phyloP scores from a whole-genome alignment of 1,284 basidiomycete species.

The Trichosporon faecale region DNA sequence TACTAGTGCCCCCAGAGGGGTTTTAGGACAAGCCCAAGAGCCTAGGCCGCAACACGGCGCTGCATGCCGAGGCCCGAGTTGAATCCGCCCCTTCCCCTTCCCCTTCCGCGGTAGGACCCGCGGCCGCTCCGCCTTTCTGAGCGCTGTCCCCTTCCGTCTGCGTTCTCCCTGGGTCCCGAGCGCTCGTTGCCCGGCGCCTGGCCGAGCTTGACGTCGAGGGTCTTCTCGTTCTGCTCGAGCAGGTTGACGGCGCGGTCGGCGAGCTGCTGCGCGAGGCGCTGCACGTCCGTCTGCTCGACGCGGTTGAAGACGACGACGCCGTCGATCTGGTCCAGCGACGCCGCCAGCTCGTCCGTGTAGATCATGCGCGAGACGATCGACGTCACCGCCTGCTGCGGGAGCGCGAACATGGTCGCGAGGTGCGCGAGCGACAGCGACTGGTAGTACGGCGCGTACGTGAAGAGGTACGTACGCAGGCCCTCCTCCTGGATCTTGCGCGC shows the following conservation, averaged over 20 bases:
- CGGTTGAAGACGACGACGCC: conserved; percentile 86
- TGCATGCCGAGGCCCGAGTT: conserved; percentile 34
- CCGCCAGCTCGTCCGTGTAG: conserved; percentile 93
- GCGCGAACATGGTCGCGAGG: conserved; percentile 81
- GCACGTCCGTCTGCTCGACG: conserved; percentile 81
- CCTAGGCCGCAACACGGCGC: conserved; percentile 32
- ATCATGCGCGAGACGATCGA: conserved; percentile 98
- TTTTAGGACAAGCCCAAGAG: not conserved
- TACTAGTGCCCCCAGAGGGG: not conserved
- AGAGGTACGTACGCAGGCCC: conserved; percentile 92
- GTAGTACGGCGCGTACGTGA: conserved; percentile 97
- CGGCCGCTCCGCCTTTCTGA: conserved; percentile 41
- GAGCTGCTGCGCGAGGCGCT: conserved; percentile 80
- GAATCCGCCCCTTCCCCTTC: conserved; percentile 44
- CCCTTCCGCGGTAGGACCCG: conserved; percentile 31
- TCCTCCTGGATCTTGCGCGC: conserved; percentile 94
- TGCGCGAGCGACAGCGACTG: conserved; percentile 82
- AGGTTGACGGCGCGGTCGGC: conserved; percentile 82
- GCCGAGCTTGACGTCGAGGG: conserved; percentile 83
- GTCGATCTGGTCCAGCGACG: conserved; percentile 85
- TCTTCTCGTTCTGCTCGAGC: conserved; percentile 95
- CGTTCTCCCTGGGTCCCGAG: conserved; percentile 56
- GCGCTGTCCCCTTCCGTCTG: conserved; percentile 38
- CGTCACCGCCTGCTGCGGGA: conserved; percentile 74
- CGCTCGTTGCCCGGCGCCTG: conserved; percentile 58